Evolutionary conservation across 768 basidiomycete genomes (phyloP).

Genomic region (Amanita jacksonii): DNA sequence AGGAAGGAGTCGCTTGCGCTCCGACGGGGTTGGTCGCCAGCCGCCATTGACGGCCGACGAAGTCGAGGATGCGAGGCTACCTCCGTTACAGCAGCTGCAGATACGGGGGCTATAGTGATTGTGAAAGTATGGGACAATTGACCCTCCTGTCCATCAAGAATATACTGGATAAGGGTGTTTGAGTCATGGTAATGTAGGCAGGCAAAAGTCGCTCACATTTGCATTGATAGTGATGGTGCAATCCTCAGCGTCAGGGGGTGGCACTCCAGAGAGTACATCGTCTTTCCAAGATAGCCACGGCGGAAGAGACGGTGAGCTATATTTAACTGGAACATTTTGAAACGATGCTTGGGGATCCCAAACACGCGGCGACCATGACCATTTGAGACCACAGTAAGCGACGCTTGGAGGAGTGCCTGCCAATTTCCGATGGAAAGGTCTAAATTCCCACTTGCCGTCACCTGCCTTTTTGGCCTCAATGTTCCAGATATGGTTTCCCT

Average conservation of each 20-base stretch:
- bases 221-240: conserved; percentile 71
- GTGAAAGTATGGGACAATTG: conserved; percentile 56
- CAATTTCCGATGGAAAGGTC: conserved; percentile 81
- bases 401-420: conserved; percentile 75
- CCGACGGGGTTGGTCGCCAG: conserved; percentile 32
- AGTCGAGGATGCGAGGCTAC: conserved; percentile 29
- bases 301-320: conserved; percentile 74
- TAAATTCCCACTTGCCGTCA: conserved; percentile 78
- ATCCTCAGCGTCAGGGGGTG: conserved; percentile 65
- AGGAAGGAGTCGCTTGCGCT: conserved; percentile 40
- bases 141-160: conserved; percentile 69
- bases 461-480: conserved; percentile 83
- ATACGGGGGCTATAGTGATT: conserved; percentile 60
- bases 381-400: conserved; percentile 73
- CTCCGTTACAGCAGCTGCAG: conserved; percentile 25
- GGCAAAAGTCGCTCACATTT: conserved; percentile 43
- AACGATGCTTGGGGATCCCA: conserved; percentile 95
- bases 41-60: conserved; percentile 33
- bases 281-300: conserved; percentile 85
- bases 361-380: conserved; percentile 87
- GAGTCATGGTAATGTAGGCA: conserved; percentile 6
- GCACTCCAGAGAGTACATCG: conserved; percentile 73
- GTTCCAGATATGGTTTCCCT: conserved; percentile 99
- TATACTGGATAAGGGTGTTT: conserved; percentile 33
- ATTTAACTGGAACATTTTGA: conserved; percentile 68